Evolutionary conservation across 2,329 filamentous ascomycete species (phyloP).

Genomic region (Diaporthe aspalathi): DNA sequence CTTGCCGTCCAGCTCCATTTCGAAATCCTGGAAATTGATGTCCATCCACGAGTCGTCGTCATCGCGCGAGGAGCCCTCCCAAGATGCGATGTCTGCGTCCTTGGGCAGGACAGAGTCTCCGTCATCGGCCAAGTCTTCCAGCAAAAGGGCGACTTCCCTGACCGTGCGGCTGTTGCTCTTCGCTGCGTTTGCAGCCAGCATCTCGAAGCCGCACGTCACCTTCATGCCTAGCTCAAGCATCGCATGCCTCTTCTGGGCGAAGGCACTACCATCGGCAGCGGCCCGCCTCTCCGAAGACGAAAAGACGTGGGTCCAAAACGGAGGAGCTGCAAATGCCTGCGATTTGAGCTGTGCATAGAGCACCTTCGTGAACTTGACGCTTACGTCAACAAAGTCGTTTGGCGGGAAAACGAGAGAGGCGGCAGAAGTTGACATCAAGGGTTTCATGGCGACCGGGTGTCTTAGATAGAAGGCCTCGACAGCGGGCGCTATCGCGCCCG

Average conservation of each 20-base stretch:
- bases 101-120: constrained; percentile 75
- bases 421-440: constrained; percentile 67
- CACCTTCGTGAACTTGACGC: constrained; percentile 85
- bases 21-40: constrained; percentile 90
- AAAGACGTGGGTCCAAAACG: constrained; percentile 58
- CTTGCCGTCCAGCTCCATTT: constrained; percentile 76
- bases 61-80: constrained; percentile 71
- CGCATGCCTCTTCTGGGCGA: constrained; percentile 47
- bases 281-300: constrained; percentile 41
- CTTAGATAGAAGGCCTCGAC: constrained; percentile 93
- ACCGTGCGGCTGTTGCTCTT: constrained; percentile 76
- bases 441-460: constrained; percentile 80
- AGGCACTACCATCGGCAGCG: constrained; percentile 17
- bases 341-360: constrained; percentile 91
- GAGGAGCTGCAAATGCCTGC: constrained; percentile 80
- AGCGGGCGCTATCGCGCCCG: constrained; percentile 82
- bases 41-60: constrained; percentile 94
- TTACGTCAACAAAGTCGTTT: constrained; percentile 81
- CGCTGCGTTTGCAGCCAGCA: constrained; percentile 77
- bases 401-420: constrained; percentile 73
- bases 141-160: constrained; percentile 79
- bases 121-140: constrained; percentile 80
- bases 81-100: constrained; percentile 77
- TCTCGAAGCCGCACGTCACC: constrained; percentile 88
- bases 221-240: constrained; percentile 86